Evolutionary conservation across 495 filamentous ascomycete genomes (phyloP).

Genomic region (Hypoxylon trugodes): DNA sequence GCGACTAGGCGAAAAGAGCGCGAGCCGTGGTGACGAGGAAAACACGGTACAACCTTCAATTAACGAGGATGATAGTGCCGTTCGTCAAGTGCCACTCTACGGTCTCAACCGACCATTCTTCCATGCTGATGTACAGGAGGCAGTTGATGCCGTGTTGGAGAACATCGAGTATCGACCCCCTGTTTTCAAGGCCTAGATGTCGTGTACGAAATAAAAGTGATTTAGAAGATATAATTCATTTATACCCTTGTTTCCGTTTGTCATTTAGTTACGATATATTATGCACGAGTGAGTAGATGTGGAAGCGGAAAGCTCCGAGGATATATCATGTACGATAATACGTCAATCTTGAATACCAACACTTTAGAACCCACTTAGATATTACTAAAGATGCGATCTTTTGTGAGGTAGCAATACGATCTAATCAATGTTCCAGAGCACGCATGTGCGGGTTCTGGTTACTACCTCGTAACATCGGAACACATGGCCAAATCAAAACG

Average conservation of each 20-base stretch:
- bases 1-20: slow-evolving; percentile 1
- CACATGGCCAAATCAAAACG: neutral
- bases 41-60: slow-evolving; percentile 8
- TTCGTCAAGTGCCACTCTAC: slow-evolving; percentile 47
- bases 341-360: neutral
- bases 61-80: slow-evolving; percentile 1
- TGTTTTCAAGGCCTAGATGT: slow-evolving; percentile 4
- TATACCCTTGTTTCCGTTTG: slow-evolving; percentile 21
- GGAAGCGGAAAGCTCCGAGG: neutral
- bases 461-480: no score
- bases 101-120: slow-evolving; percentile 63
- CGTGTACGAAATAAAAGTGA: neutral
- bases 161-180: slow-evolving; percentile 59
- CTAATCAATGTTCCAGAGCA: no score
- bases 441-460: no score
- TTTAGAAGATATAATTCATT: slow-evolving; percentile 7
- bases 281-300: neutral
- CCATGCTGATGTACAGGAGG: slow-evolving; percentile 75
- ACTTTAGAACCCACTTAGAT: no score
- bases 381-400: no score
- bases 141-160: slow-evolving; percentile 78
- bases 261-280: slow-evolving; percentile 1
- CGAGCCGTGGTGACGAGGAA: slow-evolving; percentile 22
- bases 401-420: no score
- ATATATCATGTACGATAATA: neutral